A percentile compares a stretch with the other conserved stretches of the same genome.
Evolutionary conservation across 768 basidiomycete species (phyloP).

Genomic region (Gymnopilus dilepis): DNA sequence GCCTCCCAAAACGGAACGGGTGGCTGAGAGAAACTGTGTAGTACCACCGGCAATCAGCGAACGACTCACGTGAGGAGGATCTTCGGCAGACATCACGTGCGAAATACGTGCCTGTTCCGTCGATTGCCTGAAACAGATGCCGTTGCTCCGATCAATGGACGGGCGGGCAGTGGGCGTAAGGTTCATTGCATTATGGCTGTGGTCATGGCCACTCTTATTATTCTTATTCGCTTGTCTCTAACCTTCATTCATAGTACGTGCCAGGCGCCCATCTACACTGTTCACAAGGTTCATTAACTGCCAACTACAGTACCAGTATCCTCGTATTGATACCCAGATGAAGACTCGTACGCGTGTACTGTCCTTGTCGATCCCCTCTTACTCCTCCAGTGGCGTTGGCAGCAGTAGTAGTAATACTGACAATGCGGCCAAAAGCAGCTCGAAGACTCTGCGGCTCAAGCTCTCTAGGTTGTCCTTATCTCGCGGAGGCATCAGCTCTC

Average conservation of each 20-base stretch:
- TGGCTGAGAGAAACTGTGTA: slow-evolving; percentile 44
- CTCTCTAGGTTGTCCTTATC: not conserved
- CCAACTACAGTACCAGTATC: not conserved
- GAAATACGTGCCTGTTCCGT: not conserved
- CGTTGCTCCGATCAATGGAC: not conserved
- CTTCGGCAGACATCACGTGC: not conserved
- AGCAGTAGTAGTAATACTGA: not conserved
- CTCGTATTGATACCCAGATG: not conserved
- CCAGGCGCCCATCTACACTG: not conserved
- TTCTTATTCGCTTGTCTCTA: not conserved
- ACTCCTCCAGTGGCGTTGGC: not conserved
- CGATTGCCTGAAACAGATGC: slow-evolving; percentile 1
- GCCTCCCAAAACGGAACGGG: slow-evolving; percentile 26
- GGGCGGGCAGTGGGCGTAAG: not conserved
- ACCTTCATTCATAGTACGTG: not conserved
- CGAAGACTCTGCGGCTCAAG: not conserved
- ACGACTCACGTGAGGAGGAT: not conserved
- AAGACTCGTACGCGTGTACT: not conserved
- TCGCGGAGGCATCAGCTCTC: not conserved
- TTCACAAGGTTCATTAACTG: not conserved
- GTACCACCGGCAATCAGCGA: slow-evolving; percentile 42
- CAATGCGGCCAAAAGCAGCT: not conserved
- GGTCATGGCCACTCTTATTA: not conserved
- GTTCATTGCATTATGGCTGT: slow-evolving; percentile 4
- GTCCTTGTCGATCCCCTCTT: not conserved